Evolutionary conservation across 306 rosid species (phyloP).

Genomic region (Senna siamea): DNA sequence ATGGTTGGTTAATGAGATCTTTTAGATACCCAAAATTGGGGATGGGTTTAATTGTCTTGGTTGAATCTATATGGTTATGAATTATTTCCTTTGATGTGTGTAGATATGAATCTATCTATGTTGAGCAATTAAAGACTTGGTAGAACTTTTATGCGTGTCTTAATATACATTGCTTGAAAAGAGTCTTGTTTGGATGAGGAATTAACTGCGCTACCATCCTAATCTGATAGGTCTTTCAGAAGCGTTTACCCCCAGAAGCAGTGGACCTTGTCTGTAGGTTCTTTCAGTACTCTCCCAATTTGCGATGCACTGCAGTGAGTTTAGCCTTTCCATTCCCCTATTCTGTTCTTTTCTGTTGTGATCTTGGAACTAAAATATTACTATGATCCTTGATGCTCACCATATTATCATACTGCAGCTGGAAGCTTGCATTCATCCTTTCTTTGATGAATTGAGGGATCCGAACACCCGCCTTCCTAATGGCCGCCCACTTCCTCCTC

Average conservation of each 20-base stretch:
- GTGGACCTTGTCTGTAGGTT: conserved; percentile 98
- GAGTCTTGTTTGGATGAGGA: conserved; percentile 29
- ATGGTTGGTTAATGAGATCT: not conserved
- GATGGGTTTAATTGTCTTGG: conserved; percentile 8
- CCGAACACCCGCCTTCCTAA: conserved; percentile 93
- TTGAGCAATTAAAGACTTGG: conserved; percentile 18
- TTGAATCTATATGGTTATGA: conserved; percentile 3
- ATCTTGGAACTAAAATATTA: conserved; percentile 12
- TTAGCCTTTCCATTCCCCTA: conserved; percentile 23
- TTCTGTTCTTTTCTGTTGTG: conserved; percentile 4
- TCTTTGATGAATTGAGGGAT: conserved; percentile 97
- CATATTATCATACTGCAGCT: conserved; percentile 54
- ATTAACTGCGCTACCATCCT: conserved; percentile 24
- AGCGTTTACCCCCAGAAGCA: conserved; percentile 98
- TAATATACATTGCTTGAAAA: conserved; percentile 5
- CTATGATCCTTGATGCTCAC: conserved; percentile 7
- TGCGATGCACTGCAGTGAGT: conserved; percentile 98
- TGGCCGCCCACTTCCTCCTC: conserved; percentile 99
- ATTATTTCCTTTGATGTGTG: conserved; percentile 12
- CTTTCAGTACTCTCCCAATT: conserved; percentile 97
- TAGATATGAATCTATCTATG: conserved; percentile 14
- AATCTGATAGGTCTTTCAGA: conserved; percentile 83
- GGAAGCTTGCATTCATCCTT: conserved; percentile 99
- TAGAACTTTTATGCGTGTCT: not conserved
- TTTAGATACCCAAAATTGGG: not conserved